Evolutionary conservation across 371 early-diverging fungal species (phyloP), one percentile per base, ranked within the genome.

Genomic region (Syncephalastrum contaminatum): DNA sequence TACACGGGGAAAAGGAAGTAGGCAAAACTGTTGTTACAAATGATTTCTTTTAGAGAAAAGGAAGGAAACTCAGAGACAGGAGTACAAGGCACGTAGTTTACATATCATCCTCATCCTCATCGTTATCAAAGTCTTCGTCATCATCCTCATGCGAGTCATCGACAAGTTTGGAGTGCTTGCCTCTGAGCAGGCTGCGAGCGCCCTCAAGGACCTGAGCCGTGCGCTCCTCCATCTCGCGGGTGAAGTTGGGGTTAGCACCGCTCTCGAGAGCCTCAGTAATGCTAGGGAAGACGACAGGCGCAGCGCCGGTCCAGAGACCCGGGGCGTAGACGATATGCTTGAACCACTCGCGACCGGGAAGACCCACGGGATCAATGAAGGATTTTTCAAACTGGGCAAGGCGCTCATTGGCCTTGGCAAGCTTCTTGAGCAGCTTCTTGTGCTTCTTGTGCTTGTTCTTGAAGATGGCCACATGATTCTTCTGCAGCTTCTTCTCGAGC

Each of bases 271-370:
- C 70, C 49, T 77, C 81, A 5, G 66, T 53, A 8, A 80, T 54
- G 10, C 64, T 63, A 1, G 81, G 78, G 43, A 80, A 72, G 10
- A 64, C 46, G 57, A 68, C 67, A 19, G 72, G 54, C 12, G 58
- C 62, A 43, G 74, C 68, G 41, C 72, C 80, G 24, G 68, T 50
- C 73, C 75, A 73, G 30, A 59, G 46, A 16, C 74, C 73, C 2
- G 84, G 83, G 3, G 79, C 72, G 43, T 75, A 70, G 0, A 84
- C 59, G 7, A 70, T 63, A 48, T 84, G 85, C 47, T 78, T 74
- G 65, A 67, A 81, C 85, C 85, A 84, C 18, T 62, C 58, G 30
- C 82, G 75, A 4, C 75, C 73, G 3, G 72, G 69, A 27, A 83
- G 64, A 21, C 85, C 85, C 40, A 67, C 65, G 4, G 70, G 63